Evolutionary conservation across 176 grass and related monocot genomes (phyloP).

Genomic region (Luzula sylvatica): DNA sequence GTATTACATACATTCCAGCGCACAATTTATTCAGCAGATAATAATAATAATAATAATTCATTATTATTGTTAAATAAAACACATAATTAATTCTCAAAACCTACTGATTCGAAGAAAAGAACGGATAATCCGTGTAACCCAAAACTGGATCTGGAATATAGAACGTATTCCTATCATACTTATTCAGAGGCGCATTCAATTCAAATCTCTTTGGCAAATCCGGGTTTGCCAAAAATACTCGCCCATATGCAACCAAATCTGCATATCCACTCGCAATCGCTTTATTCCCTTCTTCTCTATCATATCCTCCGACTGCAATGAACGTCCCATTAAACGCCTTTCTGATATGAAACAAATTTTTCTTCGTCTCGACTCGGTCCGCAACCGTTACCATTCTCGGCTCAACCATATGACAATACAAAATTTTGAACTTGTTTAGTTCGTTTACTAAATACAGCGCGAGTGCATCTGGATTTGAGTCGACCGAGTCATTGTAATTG

Average conservation of each 20-base stretch:
- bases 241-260: conserved; percentile 64
- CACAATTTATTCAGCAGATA: too few species aligned
- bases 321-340: conserved; percentile 49
- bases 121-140: conserved; percentile 64
- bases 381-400: conserved; percentile 35
- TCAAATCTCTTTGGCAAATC: conserved; percentile 58
- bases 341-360: conserved; percentile 40
- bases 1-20: too few species aligned
- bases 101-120: conserved; percentile 18
- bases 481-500: conserved; percentile 27
- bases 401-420: conserved; percentile 57
- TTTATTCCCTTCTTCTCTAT: conserved; percentile 46
- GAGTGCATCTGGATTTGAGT: conserved; percentile 52
- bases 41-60: too few species aligned
- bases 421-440: conserved; percentile 44
- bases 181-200: conserved; percentile 51
- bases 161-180: conserved; percentile 59
- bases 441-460: conserved; percentile 50
- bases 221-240: conserved; percentile 63
- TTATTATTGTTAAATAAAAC: too few species aligned
- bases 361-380: conserved; percentile 33
- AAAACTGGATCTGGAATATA: conserved; percentile 57
- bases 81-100: too few species aligned
- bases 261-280: conserved; percentile 36
- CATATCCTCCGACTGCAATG: conserved; percentile 44